Conservation (phyloP, 805 yeast genomes). For the Candida railenensis region DNA sequence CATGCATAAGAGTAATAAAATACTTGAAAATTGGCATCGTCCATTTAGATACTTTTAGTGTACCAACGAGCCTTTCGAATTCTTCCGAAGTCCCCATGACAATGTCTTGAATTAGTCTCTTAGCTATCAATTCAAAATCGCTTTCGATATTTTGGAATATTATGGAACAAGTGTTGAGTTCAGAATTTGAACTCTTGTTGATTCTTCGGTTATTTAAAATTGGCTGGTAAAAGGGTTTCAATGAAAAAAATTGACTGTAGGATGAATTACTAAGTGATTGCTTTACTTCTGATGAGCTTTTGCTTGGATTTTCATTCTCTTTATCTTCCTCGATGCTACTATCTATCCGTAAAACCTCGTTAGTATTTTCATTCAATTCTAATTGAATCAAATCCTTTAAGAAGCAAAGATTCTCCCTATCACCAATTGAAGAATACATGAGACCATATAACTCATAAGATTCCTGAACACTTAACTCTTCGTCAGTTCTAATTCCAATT, state of each 20-base stretch:
- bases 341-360: slow-evolving; percentile 9
- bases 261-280: background rate
- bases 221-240: slow-evolving; percentile 14
- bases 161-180: slow-evolving; percentile 15
- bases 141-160: slow-evolving; percentile 5
- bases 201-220: slow-evolving; percentile 18
- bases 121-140: slow-evolving; percentile 27
- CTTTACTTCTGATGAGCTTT: background rate
- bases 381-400: slow-evolving; percentile 9
- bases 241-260: background rate
- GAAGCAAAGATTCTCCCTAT: slow-evolving; percentile 6
- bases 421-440: slow-evolving; percentile 1
- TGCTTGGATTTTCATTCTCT: background rate
- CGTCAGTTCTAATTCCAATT: slow-evolving; percentile 8
- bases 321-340: background rate
- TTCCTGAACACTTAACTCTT: slow-evolving; percentile 2
- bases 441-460: slow-evolving; percentile 9
- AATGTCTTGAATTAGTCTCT: slow-evolving; percentile 32
- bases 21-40: slow-evolving; percentile 27
- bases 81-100: slow-evolving; percentile 27
- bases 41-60: slow-evolving; percentile 28
- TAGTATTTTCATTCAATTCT: slow-evolving; percentile 17
- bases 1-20: slow-evolving; percentile 30
- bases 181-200: slow-evolving; percentile 14
- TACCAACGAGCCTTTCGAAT: slow-evolving; percentile 17